A percentile compares a stretch with the other conserved stretches of the same genome.
phyloP scores from a whole-genome alignment of 1,284 basidiomycete species.

The Athelia sp. region DNA sequence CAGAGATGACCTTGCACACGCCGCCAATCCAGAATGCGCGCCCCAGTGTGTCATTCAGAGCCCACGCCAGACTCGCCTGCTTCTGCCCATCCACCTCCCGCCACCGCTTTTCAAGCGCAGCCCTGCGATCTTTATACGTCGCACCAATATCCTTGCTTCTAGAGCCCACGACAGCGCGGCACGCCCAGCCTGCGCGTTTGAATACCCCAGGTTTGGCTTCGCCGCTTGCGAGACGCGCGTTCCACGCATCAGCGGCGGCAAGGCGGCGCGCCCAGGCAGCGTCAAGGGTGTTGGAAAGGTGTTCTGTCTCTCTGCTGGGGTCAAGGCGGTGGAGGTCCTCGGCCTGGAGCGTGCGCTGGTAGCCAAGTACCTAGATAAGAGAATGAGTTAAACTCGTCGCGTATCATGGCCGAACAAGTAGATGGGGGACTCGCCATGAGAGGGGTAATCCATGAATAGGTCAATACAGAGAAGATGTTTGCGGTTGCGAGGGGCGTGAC shows the following conservation, averaged over 20 bases:
- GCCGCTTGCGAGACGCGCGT: conserved; percentile 43
- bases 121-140: conserved; percentile 25
- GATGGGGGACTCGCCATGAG: conserved; percentile 38
- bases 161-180: too few relatives aligned
- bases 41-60: conserved; percentile 70
- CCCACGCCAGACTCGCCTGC: conserved; percentile 55
- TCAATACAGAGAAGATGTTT: conserved; percentile 53
- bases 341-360: conserved; percentile 67
- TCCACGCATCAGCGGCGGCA: conserved; percentile 48
- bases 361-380: conserved; percentile 59
- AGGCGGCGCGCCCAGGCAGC: conserved; percentile 44
- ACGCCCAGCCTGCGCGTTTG: conserved; percentile 38
- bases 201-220: conserved; percentile 35
- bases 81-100: conserved; percentile 41
- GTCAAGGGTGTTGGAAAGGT: conserved; percentile 45
- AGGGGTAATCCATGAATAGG: conserved; percentile 60
- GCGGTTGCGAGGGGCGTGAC: conserved; percentile 55
- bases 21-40: conserved; percentile 69
- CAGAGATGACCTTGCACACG: conserved; percentile 31
- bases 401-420: background rate
- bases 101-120: conserved; percentile 43
- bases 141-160: too few relatives aligned
- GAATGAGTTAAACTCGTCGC: background rate
- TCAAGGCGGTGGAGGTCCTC: conserved; percentile 74
- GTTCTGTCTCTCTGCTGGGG: conserved; percentile 41